phyloP scores from a whole-genome alignment of 352 stramenopile genomes.

The Phytophthora macrochlamydospora region DNA sequence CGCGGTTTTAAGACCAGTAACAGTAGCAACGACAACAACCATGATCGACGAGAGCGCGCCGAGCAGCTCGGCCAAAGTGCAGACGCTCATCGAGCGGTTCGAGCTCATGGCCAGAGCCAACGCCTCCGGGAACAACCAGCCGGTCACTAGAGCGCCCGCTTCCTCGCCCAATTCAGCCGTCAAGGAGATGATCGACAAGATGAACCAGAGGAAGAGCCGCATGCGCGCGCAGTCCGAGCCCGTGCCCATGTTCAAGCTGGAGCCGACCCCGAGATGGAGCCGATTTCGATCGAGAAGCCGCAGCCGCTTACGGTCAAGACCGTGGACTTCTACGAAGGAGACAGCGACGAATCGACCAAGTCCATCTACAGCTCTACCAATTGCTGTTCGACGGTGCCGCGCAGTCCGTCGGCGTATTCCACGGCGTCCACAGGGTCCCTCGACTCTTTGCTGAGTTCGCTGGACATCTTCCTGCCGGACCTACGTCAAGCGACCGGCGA shows the following conservation, averaged over 20 bases:
- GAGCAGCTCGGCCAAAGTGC: conserved; percentile 16
- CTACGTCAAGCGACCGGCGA: conserved; percentile 19
- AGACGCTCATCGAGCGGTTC: conserved; percentile 44
- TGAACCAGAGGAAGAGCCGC: conserved; percentile 9
- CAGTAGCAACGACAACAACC: not conserved
- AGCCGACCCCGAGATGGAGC: not conserved
- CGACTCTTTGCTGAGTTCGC: conserved; percentile 35
- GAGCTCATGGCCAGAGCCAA: conserved; percentile 34
- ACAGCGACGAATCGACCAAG: conserved; percentile 20
- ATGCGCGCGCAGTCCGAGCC: conserved; percentile 14
- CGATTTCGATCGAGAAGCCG: not conserved
- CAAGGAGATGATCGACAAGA: conserved; percentile 21
- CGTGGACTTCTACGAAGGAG: conserved; percentile 13
- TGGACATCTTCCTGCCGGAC: conserved; percentile 31
- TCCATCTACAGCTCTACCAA: not conserved
- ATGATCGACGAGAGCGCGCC: conserved; percentile 18
- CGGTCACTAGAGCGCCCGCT: not conserved
- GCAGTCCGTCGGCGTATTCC: conserved; percentile 34
- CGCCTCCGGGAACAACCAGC: not conserved
- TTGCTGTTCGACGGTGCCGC: conserved; percentile 16
- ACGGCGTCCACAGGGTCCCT: conserved; percentile 39
- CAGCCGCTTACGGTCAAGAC: conserved; percentile 17
- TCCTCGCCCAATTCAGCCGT: conserved; percentile 11
- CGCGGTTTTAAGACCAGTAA: no score
- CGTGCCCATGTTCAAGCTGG: conserved; percentile 5